Evolutionary conservation across 2,329 filamentous ascomycete genomes (phyloP).

Genomic region (Neoscytalidium dimidiatum): DNA sequence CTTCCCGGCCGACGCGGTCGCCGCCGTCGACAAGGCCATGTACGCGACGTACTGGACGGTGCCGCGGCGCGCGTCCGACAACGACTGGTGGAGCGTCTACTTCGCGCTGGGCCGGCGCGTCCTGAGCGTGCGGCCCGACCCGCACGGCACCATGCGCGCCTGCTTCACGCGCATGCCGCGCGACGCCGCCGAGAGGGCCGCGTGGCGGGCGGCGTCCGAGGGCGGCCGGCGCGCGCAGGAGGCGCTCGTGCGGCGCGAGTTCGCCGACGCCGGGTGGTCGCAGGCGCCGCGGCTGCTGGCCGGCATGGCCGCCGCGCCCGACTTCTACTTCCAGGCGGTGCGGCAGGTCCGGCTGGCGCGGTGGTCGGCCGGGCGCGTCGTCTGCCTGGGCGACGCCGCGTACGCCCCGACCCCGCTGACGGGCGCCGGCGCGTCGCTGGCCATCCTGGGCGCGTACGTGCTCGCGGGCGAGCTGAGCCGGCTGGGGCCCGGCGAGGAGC

Average conservation of each 20-base stretch:
- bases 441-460: conserved; percentile 35
- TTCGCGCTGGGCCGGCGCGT: conserved; percentile 20
- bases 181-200: conserved; percentile 13
- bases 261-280: conserved; percentile 20
- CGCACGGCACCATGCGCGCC: conserved; percentile 28
- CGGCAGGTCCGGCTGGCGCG: conserved; percentile 44
- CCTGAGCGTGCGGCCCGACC: conserved; percentile 28
- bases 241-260: conserved; percentile 23
- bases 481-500: background rate
- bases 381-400: conserved; percentile 54
- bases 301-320: conserved; percentile 21
- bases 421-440: conserved; percentile 53
- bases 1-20: conserved; percentile 19
- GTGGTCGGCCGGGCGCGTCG: conserved; percentile 50
- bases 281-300: conserved; percentile 17
- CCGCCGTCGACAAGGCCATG: conserved; percentile 18
- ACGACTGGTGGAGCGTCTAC: conserved; percentile 22
- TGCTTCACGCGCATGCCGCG: conserved; percentile 21
- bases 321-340: conserved; percentile 48
- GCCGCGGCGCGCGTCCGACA: conserved; percentile 19
- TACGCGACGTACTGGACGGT: conserved; percentile 22
- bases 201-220: conserved; percentile 17
- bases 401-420: conserved; percentile 49
- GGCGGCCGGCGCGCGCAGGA: conserved; percentile 13
- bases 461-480: conserved; percentile 6